Evolutionary conservation across 345 rosid species (phyloP), one percentile per base, ranked within the genome.

Genomic region (Microcos paniculata): DNA sequence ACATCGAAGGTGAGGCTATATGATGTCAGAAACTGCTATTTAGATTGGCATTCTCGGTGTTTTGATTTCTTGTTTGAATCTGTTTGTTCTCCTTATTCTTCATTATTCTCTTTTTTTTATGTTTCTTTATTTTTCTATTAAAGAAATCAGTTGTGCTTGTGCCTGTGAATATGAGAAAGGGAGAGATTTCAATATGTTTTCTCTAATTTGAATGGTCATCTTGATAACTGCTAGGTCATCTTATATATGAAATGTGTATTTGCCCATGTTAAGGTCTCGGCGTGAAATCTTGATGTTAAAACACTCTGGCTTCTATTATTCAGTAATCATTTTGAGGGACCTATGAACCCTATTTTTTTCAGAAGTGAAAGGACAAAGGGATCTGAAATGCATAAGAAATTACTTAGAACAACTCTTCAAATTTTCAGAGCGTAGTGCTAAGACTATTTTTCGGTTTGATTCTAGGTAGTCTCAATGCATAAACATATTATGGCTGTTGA

Each of bases 41-140:
- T 69, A 12, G 74, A 15, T 23, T 21, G 49, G n/a, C 74, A 26
- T 53, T 53, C 33, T 30, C 21, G 35, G 76, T 57, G 24, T 72
- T 15, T 14, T 55, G 30, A 6, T 15, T 72, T 56, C 66, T 15
- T 55, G 64, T 23, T 56, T 38, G 55, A 56, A 40, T 33, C 21
- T 56, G 24, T 72, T 65, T 45, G 5, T 42, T 45, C 51, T 21
- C 30, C 31, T 21, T 42, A 26, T 24, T 40, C 33, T 0, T 67
- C 24, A 28, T 55, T 14, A 57, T 72, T 56, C 23, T 53, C 21
- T 42, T 56, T 26, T 40, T 72, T 6, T 2, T 23, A 11, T 57
- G 21, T 4, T 58, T 38, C 19, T 42, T 45, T 74, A 24, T 63
- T 33, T 16, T 52, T 12, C 13, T 55, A 24, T 23, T 48, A 16